Evolutionary conservation across 495 filamentous ascomycete species (phyloP), one percentile per base, ranked within the genome.

Genomic region (Daldinia decipiens): DNA sequence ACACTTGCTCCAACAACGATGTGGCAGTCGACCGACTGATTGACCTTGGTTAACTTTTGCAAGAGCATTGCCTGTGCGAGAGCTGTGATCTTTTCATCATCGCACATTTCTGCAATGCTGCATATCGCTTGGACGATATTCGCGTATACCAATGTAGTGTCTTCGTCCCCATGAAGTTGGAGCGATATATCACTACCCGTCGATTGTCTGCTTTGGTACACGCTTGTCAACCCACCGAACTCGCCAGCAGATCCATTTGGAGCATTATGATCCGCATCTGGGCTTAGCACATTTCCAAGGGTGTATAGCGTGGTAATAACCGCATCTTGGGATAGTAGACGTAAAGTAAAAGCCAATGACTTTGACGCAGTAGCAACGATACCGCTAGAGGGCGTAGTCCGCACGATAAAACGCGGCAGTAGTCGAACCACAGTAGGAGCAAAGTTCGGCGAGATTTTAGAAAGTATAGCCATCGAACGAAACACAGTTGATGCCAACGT

Each of bases 261-360:
- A 4, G 72, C 65, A 9, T 77, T 76, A 19, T 77, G 72, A n/a
- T 89, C 85, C 36, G 80, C 78, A 26, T 83, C 86, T 6, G 93
- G 88, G 74, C 93, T 95, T 31, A 99, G 79, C 9, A 95, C 90
- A 78, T 99, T 98, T 15, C 95, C 96, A 60, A 99, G 82, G 1
- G 93, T 94, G 79, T 98, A 98, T 9, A 99, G 82, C 2, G 93
- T 97, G 5, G 94, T 96, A 70, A 99, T 98, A 31, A 96, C 88
- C 29, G 92, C 90, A 84, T 99, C 95, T 72, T 96, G 91, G 5
- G 96, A 94, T 5, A 97, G 86, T 64, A 90, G 84, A 56, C 87
- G 88, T 56, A 98, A 80, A 55, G 96, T 84, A 59, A 88, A 91
- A 4, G 93, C 92, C 51, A 99, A 84, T 74, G 91, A 94, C 55